Evolutionary conservation across 768 basidiomycete species (phyloP), one percentile per base, ranked within the genome.

Genomic region (Phlegmacium glaucopus): DNA sequence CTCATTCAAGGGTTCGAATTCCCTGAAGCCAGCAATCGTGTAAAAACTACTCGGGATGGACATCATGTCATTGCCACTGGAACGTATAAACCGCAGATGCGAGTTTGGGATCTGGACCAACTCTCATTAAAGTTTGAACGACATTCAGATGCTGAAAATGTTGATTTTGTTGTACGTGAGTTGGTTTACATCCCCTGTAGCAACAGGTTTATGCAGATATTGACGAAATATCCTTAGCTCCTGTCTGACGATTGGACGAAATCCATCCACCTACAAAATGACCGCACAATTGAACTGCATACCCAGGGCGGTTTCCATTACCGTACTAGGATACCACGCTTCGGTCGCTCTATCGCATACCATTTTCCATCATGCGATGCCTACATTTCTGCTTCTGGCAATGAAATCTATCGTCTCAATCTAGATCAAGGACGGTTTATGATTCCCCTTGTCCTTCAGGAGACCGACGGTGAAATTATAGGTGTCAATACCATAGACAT

Each of bases 231-330:
- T 48, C 7, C 32, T 36, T 30, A 96, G 94, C 85, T 92, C 57
- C 76, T 98, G 7, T 97, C 94, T 1, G 90, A 94, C 60, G 95
- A 98, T 73, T 98, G 95, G 95, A 98, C 95, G 6, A 98, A 98
- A 64, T 86, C 90, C n/a, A 77, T 97, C 52, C 94, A 96, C 64
- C 78, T 99, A 2, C 96, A 98, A 76, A 86, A 87, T 42, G 94
- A 97, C 71, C 85, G 96, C n/a, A 90, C 90, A 4, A 66, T 99
- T 46, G 91, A 94, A 59, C 74, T 99, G 5, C 96, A 99, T 63
- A 95, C 91, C 0, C 96, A 98, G 64, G 82, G 89, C 39, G 92
- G 93, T 0, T 80, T 94, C 50, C 90, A 97, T 65, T 91, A 96
- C 62, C 83, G 87, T 32, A 91, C 94, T 6, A 81, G 96, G 54